These are phyloP conservation scores for Circinella minor DNA, from an alignment of 371 early-diverging fungal genomes.

Conservation along the genomic window DNA sequence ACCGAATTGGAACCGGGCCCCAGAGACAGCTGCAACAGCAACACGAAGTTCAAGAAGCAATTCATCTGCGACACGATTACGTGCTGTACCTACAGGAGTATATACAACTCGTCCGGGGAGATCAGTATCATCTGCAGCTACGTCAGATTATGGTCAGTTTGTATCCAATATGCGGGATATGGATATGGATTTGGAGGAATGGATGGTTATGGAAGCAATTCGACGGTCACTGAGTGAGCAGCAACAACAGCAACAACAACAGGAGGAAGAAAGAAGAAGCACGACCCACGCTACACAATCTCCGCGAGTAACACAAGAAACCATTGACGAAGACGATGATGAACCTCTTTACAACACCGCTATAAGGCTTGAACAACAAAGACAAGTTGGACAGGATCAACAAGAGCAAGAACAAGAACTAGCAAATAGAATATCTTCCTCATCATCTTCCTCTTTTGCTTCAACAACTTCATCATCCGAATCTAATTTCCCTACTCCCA, in stretches of 20 bases:
- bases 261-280: background rate
- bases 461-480: background rate
- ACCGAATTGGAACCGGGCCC: slow-evolving; percentile 60
- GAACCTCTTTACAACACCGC: slow-evolving; percentile 9
- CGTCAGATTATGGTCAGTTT: slow-evolving; percentile 64
- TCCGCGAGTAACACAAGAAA: background rate
- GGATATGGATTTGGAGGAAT: slow-evolving; percentile 86
- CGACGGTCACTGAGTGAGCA: slow-evolving; percentile 69
- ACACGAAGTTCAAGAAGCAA: slow-evolving; percentile 3
- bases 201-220: slow-evolving; percentile 93
- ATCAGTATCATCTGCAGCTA: slow-evolving; percentile 47
- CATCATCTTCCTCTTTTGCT: background rate
- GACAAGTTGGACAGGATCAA: slow-evolving; percentile 1
- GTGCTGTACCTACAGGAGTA: slow-evolving; percentile 9
- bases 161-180: slow-evolving; percentile 51
- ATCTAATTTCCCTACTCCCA: slow-evolving; percentile 1
- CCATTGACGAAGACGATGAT: slow-evolving; percentile 8
- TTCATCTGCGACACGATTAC: slow-evolving; percentile 12
- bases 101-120: slow-evolving; percentile 39
- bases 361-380: slow-evolving; percentile 8
- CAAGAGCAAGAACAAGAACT: background rate
- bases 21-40: slow-evolving; percentile 1
- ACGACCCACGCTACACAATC: background rate
- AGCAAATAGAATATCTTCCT: background rate
- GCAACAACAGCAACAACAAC: slow-evolving; percentile 11